Base-by-base conservation (phyloP, 2,329 filamentous ascomycete species). In the Aspergillus niger region DNA sequence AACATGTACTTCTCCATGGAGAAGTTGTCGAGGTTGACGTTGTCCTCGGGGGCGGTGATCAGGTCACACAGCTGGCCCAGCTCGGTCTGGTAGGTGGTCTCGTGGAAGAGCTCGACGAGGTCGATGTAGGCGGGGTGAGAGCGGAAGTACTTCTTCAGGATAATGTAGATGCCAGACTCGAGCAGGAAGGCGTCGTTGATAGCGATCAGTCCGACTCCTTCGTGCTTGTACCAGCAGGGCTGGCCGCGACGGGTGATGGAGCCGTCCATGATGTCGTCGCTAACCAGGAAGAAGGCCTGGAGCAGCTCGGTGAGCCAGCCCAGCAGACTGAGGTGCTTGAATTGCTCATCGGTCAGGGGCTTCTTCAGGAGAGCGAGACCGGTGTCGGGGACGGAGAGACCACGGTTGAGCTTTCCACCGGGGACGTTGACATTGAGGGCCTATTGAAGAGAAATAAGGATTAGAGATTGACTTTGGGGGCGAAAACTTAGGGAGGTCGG, bases 131-230 rank as follows among this genome's bases (percentile, higher is more conserved):
- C 84, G 55, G 91, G 89, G 80, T 97, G 92, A 50, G 85, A 82
- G 73, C 90, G 90, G 86, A 98, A 99, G 81, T 92, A 90, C 81
- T 96, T 95, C 83, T 94, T 95, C 65, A 99, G 87, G 49, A 98
- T 87, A 26, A 90, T 80, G 83, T 96, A 99, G 81, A 99, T 98
- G 72, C 86, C 82, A 13, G 89, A 82, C 82, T 98, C 95, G 70
- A 99, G 90, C 87, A 98, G 88, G 83, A 98, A 97, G 65, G 94
- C 88, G 76, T 99, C 95, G 84, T 99, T 99, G 85, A 99, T 97
- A 74, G 95, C 94, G 67, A 97, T 86, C 89, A 96, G 93, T 77
- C 94, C 94, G 44, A 99, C 93, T 52, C 89, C 88, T 32, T 91
- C 87, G 67, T 92, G 89, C 63, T 90, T 89, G 82, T 98, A 99